phyloP scores from a whole-genome alignment of 352 stramenopile genomes.

The Phytophthora litchii region DNA sequence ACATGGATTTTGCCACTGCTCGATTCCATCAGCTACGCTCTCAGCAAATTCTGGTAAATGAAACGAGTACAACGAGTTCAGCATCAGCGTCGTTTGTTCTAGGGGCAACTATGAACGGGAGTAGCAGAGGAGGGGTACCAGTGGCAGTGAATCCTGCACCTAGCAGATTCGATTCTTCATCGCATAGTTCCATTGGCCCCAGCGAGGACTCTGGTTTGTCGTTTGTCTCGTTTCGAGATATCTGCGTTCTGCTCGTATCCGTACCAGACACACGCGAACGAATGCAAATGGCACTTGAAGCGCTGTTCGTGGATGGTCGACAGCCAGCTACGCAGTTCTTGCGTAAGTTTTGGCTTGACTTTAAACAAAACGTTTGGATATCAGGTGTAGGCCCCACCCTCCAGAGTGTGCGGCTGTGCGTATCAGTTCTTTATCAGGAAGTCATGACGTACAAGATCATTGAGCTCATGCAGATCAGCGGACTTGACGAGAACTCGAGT shows the following conservation, averaged over 20 bases:
- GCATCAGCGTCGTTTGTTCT: slow-evolving; percentile 24
- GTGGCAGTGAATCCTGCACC: slow-evolving; percentile 4
- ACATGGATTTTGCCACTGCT: slow-evolving; percentile 50
- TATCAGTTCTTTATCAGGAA: slow-evolving; percentile 41
- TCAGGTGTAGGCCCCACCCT: slow-evolving; percentile 25
- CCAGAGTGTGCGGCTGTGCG: slow-evolving; percentile 35
- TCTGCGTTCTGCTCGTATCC: slow-evolving; percentile 46
- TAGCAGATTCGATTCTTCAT: slow-evolving; percentile 16
- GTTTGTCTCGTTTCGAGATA: slow-evolving; percentile 56
- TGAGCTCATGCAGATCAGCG: slow-evolving; percentile 55
- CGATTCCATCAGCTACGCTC: slow-evolving; percentile 56
- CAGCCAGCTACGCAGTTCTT: slow-evolving; percentile 43
- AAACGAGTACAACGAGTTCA: slow-evolving; percentile 26
- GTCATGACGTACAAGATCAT: slow-evolving; percentile 41
- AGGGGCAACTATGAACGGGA: slow-evolving; percentile 19
- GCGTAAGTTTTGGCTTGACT: slow-evolving; percentile 56
- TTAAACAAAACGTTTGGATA: slow-evolving; percentile 47
- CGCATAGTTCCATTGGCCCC: slow-evolving; percentile 10
- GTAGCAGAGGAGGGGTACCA: slow-evolving; percentile 11
- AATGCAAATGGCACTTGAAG: slow-evolving; percentile 50
- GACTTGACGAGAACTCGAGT: slow-evolving; percentile 40
- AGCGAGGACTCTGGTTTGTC: slow-evolving; percentile 32
- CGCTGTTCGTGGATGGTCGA: slow-evolving; percentile 50
- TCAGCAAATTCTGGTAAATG: slow-evolving; percentile 52
- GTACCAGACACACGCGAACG: slow-evolving; percentile 38